These are phyloP conservation scores for Jackrogersella minutella DNA, from an alignment of 495 filamentous ascomycete genomes.

Conservation along the genomic window DNA sequence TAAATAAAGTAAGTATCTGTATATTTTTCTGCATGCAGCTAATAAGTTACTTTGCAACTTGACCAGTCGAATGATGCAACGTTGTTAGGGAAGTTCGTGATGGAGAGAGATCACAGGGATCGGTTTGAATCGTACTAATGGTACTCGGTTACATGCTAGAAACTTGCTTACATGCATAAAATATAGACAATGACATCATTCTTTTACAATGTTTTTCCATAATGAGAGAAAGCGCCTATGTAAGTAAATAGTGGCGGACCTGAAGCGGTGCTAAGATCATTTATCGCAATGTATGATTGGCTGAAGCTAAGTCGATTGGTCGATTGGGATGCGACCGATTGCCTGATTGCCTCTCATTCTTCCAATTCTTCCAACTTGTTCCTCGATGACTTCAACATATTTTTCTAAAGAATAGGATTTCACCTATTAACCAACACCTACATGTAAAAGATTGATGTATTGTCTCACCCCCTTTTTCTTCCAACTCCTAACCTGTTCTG, in stretches of 20 bases:
- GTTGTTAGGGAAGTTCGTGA: conserved; percentile 8
- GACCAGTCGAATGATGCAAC: conserved; percentile 28
- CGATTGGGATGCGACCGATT: no score
- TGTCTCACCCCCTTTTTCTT: conserved; percentile 1
- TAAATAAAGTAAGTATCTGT: background rate
- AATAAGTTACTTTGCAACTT: background rate
- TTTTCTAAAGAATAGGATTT: conserved; percentile 1
- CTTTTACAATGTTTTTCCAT: conserved; percentile 6
- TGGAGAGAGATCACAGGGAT: conserved; percentile 1
- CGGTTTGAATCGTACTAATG: background rate
- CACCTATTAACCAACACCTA: conserved; percentile 11
- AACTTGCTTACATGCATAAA: conserved; percentile 15
- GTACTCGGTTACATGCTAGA: background rate
- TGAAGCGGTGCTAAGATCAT: no score
- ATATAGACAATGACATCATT: conserved; percentile 22
- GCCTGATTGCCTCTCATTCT: no score
- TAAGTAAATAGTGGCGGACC: no score
- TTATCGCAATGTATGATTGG: conserved; percentile 16
- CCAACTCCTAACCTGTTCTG: conserved; percentile 8
- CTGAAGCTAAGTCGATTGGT: no score
- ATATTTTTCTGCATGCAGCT: background rate
- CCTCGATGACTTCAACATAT: conserved; percentile 39
- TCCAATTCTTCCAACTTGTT: no score
- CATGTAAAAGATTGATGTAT: background rate
- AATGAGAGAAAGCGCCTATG: conserved; percentile 3